These are phyloP conservation scores for Sanguinoderma infundibulare DNA, from an alignment of 1,284 basidiomycete species.

Conservation along the genomic window DNA sequence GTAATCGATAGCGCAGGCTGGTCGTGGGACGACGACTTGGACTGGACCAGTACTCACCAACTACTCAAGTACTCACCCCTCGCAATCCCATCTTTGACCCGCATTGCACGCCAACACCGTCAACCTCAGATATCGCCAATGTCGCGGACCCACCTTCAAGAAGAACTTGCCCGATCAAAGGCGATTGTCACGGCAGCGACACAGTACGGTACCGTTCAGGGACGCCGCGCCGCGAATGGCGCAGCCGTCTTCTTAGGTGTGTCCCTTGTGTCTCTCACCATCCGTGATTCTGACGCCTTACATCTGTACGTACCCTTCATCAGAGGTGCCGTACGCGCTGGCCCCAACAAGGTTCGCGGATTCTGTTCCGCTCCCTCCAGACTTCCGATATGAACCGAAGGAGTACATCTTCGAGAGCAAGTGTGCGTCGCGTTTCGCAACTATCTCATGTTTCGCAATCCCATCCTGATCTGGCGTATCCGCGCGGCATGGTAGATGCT, in stretches of 20 bases:
- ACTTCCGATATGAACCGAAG: constrained; percentile 59
- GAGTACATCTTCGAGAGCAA: constrained; percentile 65
- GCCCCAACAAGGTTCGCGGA: constrained; percentile 68
- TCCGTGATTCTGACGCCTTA: too few species aligned
- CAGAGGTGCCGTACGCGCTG: constrained; percentile 77
- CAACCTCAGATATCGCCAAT: constrained; percentile 10
- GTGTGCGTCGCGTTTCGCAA: constrained; percentile 45
- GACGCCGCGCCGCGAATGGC: constrained; percentile 62
- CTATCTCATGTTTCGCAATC: not conserved
- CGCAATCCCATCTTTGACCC: too few species aligned
- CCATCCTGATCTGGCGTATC: not conserved
- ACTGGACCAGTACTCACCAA: too few species aligned
- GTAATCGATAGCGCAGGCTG: not conserved
- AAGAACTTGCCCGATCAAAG: constrained; percentile 37
- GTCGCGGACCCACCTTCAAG: constrained; percentile 32
- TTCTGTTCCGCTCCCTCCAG: constrained; percentile 55
- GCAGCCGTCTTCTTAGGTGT: constrained; percentile 66
- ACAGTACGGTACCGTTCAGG: constrained; percentile 56
- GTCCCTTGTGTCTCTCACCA: not conserved
- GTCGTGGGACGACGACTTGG: not conserved
- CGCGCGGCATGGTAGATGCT: constrained; percentile 48
- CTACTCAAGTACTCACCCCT: too few species aligned
- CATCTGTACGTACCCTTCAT: not conserved
- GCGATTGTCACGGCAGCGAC: constrained; percentile 55
- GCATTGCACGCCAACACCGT: not conserved